These are phyloP conservation scores for Monilinia fructicola DNA, from an alignment of 2,329 filamentous ascomycete genomes.

Conservation along the genomic window DNA sequence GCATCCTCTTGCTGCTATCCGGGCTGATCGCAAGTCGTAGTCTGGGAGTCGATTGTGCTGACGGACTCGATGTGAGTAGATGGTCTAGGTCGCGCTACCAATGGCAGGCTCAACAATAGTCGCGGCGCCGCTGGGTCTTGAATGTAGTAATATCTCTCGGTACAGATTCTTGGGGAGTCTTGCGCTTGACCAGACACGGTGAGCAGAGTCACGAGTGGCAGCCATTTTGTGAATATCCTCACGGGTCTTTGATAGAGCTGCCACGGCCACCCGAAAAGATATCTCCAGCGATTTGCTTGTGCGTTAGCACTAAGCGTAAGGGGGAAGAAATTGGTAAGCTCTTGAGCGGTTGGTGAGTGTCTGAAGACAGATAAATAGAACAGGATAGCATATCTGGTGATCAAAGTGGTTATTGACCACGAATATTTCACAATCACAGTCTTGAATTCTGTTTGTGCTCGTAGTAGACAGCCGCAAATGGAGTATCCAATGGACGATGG, in stretches of 20 bases:
- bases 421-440: too few species aligned
- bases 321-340: too few species aligned
- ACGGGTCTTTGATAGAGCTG: background rate
- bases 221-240: background rate
- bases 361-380: too few species aligned
- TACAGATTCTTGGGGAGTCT: background rate
- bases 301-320: too few species aligned
- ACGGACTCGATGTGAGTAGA: conserved; percentile 38
- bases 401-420: too few species aligned
- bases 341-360: too few species aligned
- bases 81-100: conserved; percentile 6
- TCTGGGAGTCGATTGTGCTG: conserved; percentile 36
- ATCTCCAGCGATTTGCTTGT: too few species aligned
- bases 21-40: conserved; percentile 29
- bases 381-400: too few species aligned
- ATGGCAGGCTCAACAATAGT: background rate
- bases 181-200: background rate
- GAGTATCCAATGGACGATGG: too few species aligned
- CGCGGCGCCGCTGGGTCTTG: background rate
- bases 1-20: conserved; percentile 26
- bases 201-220: background rate
- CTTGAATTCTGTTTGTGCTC: too few species aligned
- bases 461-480: too few species aligned
- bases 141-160: conserved; percentile 8
- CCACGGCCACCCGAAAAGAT: background rate